Evolutionary conservation across 257 asterid genomes (phyloP).

Genomic region (Cinchona pubescens): DNA sequence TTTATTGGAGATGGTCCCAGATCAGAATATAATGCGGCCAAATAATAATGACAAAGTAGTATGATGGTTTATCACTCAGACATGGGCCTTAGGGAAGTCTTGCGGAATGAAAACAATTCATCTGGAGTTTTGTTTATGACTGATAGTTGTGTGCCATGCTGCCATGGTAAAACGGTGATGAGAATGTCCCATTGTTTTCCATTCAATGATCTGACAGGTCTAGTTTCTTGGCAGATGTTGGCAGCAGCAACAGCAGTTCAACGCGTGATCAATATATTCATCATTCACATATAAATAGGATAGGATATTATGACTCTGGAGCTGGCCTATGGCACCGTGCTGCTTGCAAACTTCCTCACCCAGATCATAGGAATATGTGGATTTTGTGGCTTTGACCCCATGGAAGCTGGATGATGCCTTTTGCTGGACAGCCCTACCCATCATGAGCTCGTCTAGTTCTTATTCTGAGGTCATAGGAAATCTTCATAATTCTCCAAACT

Average conservation of each 20-base stretch:
- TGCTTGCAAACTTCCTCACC: too few species aligned
- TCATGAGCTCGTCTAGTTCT: neutral
- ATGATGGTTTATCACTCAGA: neutral
- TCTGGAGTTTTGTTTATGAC: neutral
- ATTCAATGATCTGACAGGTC: neutral
- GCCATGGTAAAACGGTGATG: neutral
- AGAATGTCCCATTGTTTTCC: neutral
- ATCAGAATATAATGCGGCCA: neutral
- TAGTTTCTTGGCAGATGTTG: too few species aligned
- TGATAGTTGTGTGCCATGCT: neutral
- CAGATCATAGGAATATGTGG: too few species aligned
- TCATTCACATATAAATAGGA: neutral
- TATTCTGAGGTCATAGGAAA: neutral
- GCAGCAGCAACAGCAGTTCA: neutral
- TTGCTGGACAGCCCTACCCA: neutral
- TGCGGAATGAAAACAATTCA: neutral
- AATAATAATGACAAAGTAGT: neutral
- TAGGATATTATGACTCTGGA: neutral
- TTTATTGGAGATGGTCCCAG: neutral
- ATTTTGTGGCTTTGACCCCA: neutral
- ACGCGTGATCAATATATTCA: neutral
- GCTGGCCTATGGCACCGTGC: neutral
- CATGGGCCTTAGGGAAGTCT: neutral
- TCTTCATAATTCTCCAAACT: neutral
- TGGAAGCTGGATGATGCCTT: neutral